A percentile compares a stretch with the other conserved stretches of the same genome.
These are phyloP conservation scores for Lepiota venenata DNA, from an alignment of 768 basidiomycete species.

Conservation along the genomic window DNA sequence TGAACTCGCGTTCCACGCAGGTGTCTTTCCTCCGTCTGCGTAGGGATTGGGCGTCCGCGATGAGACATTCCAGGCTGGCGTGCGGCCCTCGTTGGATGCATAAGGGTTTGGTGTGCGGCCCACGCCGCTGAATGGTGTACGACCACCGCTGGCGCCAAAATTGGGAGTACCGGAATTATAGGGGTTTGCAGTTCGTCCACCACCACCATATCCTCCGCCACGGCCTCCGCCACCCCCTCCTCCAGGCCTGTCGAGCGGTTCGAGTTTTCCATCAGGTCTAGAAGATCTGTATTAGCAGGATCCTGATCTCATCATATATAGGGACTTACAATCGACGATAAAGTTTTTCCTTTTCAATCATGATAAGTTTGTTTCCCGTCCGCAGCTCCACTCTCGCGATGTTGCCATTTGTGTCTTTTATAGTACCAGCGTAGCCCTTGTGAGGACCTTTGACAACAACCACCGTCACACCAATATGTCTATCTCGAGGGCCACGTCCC, in stretches of 20 bases:
- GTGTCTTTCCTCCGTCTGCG: constrained; percentile 55
- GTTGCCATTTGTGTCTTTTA: constrained; percentile 92
- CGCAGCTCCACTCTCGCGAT: constrained; percentile 91
- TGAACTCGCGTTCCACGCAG: constrained; percentile 60
- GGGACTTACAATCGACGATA: constrained; percentile 65
- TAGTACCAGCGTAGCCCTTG: constrained; percentile 88
- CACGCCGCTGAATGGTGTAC: constrained; percentile 27
- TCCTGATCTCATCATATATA: background rate
- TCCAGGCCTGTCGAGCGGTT: constrained; percentile 38
- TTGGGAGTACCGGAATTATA: constrained; percentile 24
- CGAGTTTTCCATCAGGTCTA: constrained; percentile 56
- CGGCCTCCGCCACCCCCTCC: constrained; percentile 13
- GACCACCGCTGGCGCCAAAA: constrained; percentile 23
- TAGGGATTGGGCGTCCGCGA: constrained; percentile 73
- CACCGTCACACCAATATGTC: constrained; percentile 77
- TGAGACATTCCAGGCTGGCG: constrained; percentile 54
- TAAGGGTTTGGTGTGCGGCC: constrained; percentile 74
- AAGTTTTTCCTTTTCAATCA: constrained; percentile 79
- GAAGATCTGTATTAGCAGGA: constrained; percentile 7
- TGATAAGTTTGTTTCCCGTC: constrained; percentile 81
- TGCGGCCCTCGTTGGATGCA: constrained; percentile 45
- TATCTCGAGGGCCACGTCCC: constrained; percentile 77
- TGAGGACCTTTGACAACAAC: constrained; percentile 81
- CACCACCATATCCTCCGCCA: constrained; percentile 15
- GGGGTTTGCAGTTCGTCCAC: constrained; percentile 30